Conservation (phyloP, 768 basidiomycete genomes). For the Tephrocybe rancida region DNA sequence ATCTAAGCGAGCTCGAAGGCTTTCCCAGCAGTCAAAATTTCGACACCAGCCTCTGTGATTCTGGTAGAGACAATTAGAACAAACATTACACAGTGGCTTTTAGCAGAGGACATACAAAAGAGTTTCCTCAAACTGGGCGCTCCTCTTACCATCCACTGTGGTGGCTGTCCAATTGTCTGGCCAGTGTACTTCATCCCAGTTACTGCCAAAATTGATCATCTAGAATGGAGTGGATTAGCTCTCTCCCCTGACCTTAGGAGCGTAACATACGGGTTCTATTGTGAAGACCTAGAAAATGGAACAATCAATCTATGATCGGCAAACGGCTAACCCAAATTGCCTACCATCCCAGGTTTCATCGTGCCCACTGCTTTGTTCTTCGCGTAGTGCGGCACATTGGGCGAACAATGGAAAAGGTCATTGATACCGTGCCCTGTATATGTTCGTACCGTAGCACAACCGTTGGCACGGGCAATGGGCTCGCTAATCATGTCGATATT, state of each 20-base stretch:
- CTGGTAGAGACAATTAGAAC: constrained; percentile 38
- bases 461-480: constrained; percentile 78
- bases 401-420: constrained; percentile 79
- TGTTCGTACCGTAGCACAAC: constrained; percentile 88
- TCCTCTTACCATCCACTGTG: constrained; percentile 86
- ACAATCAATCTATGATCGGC: constrained; percentile 1
- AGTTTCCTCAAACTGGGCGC: constrained; percentile 98
- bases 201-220: constrained; percentile 91
- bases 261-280: constrained; percentile 69
- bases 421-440: constrained; percentile 94
- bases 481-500: constrained; percentile 51
- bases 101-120: constrained; percentile 67
- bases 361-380: constrained; percentile 92
- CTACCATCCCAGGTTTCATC: constrained; percentile 93
- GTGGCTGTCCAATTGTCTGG: constrained; percentile 97
- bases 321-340: constrained; percentile 23
- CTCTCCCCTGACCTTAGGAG: neutral
- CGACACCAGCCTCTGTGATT: constrained; percentile 89
- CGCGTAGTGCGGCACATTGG: constrained; percentile 94
- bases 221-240: constrained; percentile 30
- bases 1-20: constrained; percentile 7
- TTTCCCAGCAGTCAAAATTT: constrained; percentile 70
- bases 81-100: neutral
- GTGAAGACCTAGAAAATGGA: constrained; percentile 54
- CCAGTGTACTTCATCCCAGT: constrained; percentile 83